A percentile compares a stretch with the other conserved stretches of the same genome.
phyloP scores from a whole-genome alignment of 2,329 filamentous ascomycete species.

The Fusarium verticillioides region DNA sequence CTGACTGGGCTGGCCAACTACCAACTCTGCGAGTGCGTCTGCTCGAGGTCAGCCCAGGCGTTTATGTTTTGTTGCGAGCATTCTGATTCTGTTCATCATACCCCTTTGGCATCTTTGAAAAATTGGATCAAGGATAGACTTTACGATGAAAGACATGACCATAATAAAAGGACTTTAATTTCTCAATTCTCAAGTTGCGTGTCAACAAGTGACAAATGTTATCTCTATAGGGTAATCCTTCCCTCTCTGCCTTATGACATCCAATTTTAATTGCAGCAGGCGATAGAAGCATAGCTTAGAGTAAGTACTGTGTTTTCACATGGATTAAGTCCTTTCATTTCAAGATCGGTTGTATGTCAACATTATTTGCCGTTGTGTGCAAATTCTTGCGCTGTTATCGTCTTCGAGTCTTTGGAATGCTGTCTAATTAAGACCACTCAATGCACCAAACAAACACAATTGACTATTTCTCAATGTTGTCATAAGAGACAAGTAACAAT shows the following conservation, averaged over 20 bases:
- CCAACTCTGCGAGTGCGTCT: constrained; percentile 20
- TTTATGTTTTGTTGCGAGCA: constrained; percentile 45
- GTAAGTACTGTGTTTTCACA: rapidly evolving
- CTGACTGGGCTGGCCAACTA: constrained; percentile 26
- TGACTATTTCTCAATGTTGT: not conserved
- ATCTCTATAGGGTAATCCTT: constrained; percentile 6
- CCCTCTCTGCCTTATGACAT: no score
- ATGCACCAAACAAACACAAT: not conserved
- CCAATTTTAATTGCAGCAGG: no score
- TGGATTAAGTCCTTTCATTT: no score
- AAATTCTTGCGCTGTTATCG: rapidly evolving
- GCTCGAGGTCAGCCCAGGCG: constrained; percentile 2
- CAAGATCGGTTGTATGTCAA: not conserved
- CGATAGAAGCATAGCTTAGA: not conserved
- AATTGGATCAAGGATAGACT: constrained; percentile 45
- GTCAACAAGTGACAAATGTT: not conserved
- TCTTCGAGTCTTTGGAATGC: not conserved
- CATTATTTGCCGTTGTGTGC: rapidly evolving
- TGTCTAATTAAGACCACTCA: rapidly evolving
- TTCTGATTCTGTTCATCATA: constrained; percentile 47
- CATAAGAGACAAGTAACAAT: not conserved
- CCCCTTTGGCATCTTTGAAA: constrained; percentile 44
- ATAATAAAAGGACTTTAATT: constrained; percentile 38
- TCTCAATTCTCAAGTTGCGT: not conserved
- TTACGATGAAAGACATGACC: constrained; percentile 43